phyloP scores from a whole-genome alignment of 1,139 yeast genomes.

The Sugiyamaella castrensis region DNA sequence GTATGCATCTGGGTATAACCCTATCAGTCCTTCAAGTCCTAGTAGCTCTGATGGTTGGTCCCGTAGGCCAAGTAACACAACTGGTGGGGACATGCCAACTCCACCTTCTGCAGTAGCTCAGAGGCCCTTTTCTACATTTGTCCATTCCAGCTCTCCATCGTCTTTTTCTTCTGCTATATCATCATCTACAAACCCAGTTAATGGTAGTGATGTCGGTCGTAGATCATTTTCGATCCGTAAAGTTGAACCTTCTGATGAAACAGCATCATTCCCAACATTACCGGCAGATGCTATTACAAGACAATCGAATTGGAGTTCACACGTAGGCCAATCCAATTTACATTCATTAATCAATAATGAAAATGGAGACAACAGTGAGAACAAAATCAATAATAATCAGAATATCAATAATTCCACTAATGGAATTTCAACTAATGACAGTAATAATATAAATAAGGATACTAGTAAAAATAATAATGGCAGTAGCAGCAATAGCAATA shows the following conservation, averaged over 20 bases:
- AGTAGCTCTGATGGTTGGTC: background rate
- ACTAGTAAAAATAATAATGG: background rate
- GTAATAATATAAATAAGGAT: background rate
- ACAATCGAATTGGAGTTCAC: slow-evolving; percentile 10
- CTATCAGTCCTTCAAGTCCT: background rate
- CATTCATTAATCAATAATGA: background rate
- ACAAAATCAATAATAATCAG: background rate
- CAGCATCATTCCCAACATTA: background rate
- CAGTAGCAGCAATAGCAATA: background rate
- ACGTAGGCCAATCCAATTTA: background rate
- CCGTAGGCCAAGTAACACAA: background rate
- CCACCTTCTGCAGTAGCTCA: slow-evolving; percentile 4
- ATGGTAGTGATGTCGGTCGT: background rate
- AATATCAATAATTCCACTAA: background rate
- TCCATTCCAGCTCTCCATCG: background rate
- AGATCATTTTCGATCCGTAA: slow-evolving; percentile 16
- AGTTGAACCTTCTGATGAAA: slow-evolving; percentile 2
- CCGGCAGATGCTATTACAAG: background rate
- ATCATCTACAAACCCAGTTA: background rate
- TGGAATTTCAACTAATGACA: background rate
- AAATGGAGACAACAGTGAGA: background rate
- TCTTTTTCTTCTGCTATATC: background rate
- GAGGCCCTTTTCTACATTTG: background rate
- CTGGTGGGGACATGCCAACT: slow-evolving; percentile 1
- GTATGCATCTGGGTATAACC: background rate